Evolutionary conservation across 768 basidiomycete species (phyloP).

Genomic region (Cystofilobasidium bisporidii): DNA sequence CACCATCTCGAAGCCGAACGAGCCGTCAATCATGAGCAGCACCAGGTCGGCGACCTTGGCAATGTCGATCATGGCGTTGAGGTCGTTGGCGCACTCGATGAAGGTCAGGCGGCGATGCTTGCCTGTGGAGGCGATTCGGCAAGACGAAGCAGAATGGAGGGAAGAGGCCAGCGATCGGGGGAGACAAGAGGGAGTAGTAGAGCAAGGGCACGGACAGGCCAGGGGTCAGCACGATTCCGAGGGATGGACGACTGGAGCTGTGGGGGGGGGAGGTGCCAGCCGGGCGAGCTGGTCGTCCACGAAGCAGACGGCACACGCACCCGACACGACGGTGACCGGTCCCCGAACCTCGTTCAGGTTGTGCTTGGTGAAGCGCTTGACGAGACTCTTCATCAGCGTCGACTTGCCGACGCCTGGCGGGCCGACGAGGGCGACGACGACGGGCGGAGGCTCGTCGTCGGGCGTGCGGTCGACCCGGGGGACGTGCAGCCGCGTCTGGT

Average conservation of each 20-base stretch:
- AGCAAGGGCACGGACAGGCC: background rate
- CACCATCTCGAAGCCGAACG: conserved; percentile 98
- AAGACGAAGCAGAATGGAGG: background rate
- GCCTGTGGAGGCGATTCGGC: conserved; percentile 37
- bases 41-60: conserved; percentile 95
- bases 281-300: no score
- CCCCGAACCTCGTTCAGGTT: conserved; percentile 80
- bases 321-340: conserved; percentile 86
- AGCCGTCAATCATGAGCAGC: conserved; percentile 92
- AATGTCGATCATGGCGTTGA: conserved; percentile 97
- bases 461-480: conserved; percentile 92
- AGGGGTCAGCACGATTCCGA: background rate
- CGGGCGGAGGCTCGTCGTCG: conserved; percentile 67
- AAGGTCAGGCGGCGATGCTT: conserved; percentile 91
- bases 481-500: conserved; percentile 90
- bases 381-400: conserved; percentile 80
- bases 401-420: conserved; percentile 96
- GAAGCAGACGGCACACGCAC: conserved; percentile 28
- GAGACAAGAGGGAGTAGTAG: background rate
- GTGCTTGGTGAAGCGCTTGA: conserved; percentile 88
- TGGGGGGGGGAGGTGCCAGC: no score
- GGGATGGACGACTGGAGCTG: no score
- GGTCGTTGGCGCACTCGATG: conserved; percentile 92
- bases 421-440: conserved; percentile 88
- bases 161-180: background rate